phyloP scores from a whole-genome alignment of 2,329 filamentous ascomycete species.

The Exophiala alcalophila region DNA sequence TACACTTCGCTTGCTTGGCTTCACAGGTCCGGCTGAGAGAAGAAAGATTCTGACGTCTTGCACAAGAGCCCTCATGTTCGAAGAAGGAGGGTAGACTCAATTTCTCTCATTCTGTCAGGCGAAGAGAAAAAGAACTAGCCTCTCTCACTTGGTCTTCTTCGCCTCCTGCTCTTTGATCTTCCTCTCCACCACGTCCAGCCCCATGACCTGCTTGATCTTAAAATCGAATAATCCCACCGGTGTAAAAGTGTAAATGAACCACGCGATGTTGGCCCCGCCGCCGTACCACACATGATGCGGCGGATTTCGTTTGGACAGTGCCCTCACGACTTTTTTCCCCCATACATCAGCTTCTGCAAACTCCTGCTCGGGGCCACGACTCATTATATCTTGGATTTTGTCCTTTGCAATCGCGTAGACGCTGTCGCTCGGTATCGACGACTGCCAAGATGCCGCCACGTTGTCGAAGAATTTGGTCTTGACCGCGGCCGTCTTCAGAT shows the following conservation, averaged over 20 bases:
- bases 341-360: slow-evolving; percentile 45
- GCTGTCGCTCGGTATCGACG: slow-evolving; percentile 47
- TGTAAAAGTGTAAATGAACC: slow-evolving; percentile 2
- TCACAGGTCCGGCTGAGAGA: too few relatives aligned
- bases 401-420: slow-evolving; percentile 52
- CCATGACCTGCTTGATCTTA: slow-evolving; percentile 5
- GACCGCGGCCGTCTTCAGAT: slow-evolving; percentile 30
- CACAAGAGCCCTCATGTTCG: too few relatives aligned
- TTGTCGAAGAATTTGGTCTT: slow-evolving; percentile 40
- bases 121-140: too few relatives aligned
- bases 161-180: background rate
- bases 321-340: slow-evolving; percentile 53
- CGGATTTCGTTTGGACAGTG: slow-evolving; percentile 51
- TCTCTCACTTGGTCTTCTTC: background rate
- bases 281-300: slow-evolving; percentile 22
- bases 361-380: background rate
- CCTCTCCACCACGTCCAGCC: slow-evolving; percentile 12
- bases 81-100: too few relatives aligned
- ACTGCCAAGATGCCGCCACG: slow-evolving; percentile 34
- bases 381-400: slow-evolving; percentile 32
- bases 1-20: too few relatives aligned
- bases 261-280: slow-evolving; percentile 2
- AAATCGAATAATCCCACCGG: slow-evolving; percentile 10
- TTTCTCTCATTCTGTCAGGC: too few relatives aligned
- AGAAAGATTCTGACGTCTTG: too few relatives aligned